Percentiles rank a stretch among this genome's conserved stretches.
Evolutionary conservation across 306 rosid genomes (phyloP).

Genomic region (Alnus glutinosa): DNA sequence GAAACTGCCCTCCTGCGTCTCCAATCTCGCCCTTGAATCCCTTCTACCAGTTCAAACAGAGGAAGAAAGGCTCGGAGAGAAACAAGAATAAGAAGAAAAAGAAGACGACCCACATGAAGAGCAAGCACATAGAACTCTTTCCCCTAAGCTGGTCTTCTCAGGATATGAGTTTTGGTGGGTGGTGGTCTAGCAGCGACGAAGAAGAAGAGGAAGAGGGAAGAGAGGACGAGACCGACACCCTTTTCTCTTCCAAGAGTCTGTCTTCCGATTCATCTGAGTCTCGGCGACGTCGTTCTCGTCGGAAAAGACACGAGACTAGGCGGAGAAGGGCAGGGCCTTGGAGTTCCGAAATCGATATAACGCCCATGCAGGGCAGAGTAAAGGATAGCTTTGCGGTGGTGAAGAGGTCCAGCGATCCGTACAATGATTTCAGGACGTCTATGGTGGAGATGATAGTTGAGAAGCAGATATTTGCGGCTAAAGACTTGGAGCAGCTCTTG

Average conservation of each 20-base stretch:
- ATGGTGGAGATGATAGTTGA: constrained; percentile 97
- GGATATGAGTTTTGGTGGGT: constrained; percentile 50
- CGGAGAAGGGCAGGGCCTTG: constrained; percentile 11
- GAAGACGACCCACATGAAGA: constrained; percentile 37
- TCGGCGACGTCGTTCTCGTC: constrained; percentile 34
- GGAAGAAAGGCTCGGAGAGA: constrained; percentile 17
- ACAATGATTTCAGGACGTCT: constrained; percentile 82
- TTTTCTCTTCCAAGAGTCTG: constrained; percentile 71
- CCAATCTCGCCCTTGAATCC: constrained; percentile 46
- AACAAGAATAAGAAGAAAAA: constrained; percentile 40
- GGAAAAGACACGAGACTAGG: constrained; percentile 20
- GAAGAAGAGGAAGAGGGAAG: constrained; percentile 38
- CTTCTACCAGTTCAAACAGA: constrained; percentile 28
- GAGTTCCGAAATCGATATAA: constrained; percentile 50
- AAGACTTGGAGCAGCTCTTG: constrained; percentile 80
- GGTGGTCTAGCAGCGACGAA: constrained; percentile 83
- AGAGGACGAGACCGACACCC: constrained; percentile 72
- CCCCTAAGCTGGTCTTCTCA: constrained; percentile 50
- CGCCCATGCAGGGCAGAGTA: constrained; percentile 71
- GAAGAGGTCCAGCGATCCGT: constrained; percentile 90
- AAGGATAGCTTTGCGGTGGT: constrained; percentile 89
- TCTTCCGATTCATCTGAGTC: constrained; percentile 76
- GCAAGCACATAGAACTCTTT: constrained; percentile 34
- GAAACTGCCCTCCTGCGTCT: constrained; percentile 47
- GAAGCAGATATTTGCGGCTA: constrained; percentile 74